Evolutionary conservation across 78 protist species (phyloP).

Genomic region (Dictyostelium brefeldianum): DNA sequence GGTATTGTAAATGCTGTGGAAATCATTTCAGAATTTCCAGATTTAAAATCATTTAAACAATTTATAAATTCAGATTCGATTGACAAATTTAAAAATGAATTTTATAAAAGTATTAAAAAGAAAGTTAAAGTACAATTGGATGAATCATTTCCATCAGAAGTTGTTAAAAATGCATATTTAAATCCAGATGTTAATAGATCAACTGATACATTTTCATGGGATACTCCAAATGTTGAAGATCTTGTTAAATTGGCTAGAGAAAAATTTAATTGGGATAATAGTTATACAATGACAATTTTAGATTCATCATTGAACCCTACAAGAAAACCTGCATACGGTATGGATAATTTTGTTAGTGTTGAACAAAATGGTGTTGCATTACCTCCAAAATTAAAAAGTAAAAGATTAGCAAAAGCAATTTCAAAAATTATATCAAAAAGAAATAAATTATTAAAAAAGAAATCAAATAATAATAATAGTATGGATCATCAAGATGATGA

Average conservation of each 20-base stretch:
- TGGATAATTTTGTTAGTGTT: not conserved
- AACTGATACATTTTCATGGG: slow-evolving; percentile 39
- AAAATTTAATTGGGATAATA: slow-evolving; percentile 57
- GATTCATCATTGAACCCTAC: not conserved
- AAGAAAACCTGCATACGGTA: not conserved
- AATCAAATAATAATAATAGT: not conserved
- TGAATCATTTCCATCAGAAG: slow-evolving; percentile 51
- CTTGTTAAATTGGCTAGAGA: slow-evolving; percentile 4
- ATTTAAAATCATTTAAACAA: slow-evolving; percentile 28
- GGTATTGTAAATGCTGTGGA: slow-evolving; percentile 87
- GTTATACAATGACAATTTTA: not conserved
- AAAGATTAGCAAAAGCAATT: slow-evolving; percentile 37
- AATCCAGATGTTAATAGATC: slow-evolving; percentile 47
- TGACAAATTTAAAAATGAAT: not conserved
- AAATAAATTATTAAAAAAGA: not conserved
- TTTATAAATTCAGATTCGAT: not conserved
- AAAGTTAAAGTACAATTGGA: not conserved
- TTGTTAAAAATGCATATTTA: slow-evolving; percentile 34
- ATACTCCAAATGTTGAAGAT: slow-evolving; percentile 24
- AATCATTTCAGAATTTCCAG: slow-evolving; percentile 55
- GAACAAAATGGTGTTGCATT: slow-evolving; percentile 1
- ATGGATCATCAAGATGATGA: not conserved
- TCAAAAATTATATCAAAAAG: not conserved
- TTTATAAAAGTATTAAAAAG: not conserved
- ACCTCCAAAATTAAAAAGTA: slow-evolving; percentile 50